Percentiles rank a stretch among this genome's conserved stretches.
Conservation (phyloP, 1,284 basidiomycete species). For the Pseudozyma tsukubaensis region DNA sequence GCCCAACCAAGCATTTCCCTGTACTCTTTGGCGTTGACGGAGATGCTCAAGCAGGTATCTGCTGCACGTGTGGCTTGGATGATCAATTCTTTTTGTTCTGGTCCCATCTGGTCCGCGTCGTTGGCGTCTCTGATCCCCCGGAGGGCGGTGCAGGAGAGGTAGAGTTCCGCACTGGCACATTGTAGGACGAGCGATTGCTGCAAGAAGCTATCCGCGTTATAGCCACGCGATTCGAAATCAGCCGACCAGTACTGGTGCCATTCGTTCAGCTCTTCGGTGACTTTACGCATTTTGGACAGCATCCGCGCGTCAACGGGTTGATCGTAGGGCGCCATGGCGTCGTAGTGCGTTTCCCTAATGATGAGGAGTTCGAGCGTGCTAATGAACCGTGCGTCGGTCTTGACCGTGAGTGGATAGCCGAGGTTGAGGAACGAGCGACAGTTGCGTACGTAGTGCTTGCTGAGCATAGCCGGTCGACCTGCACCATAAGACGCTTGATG, state of each 20-base stretch:
- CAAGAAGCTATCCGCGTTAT: slow-evolving; percentile 84
- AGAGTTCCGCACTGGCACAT: slow-evolving; percentile 88
- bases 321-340: slow-evolving; percentile 84
- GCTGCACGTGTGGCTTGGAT: slow-evolving; percentile 94
- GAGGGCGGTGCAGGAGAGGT: slow-evolving; percentile 90
- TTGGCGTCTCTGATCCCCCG: slow-evolving; percentile 75
- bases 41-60: slow-evolving; percentile 81
- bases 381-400: slow-evolving; percentile 86
- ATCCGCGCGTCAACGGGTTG: slow-evolving; percentile 87
- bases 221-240: slow-evolving; percentile 78
- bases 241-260: slow-evolving; percentile 89
- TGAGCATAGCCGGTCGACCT: slow-evolving; percentile 84
- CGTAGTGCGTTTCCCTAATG: slow-evolving; percentile 87
- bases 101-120: slow-evolving; percentile 92
- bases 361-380: slow-evolving; percentile 85
- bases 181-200: slow-evolving; percentile 87
- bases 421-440: slow-evolving; percentile 83
- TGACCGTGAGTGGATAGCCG: slow-evolving; percentile 82
- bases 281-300: slow-evolving; percentile 83
- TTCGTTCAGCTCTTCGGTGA: slow-evolving; percentile 83
- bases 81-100: slow-evolving; percentile 90
- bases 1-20: slow-evolving; percentile 85
- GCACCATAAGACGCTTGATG: slow-evolving; percentile 85
- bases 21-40: slow-evolving; percentile 81
- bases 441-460: slow-evolving; percentile 84